These are phyloP conservation scores for Scedosporium apiospermum DNA, from an alignment of 2,329 filamentous ascomycete species.

Conservation along the genomic window DNA sequence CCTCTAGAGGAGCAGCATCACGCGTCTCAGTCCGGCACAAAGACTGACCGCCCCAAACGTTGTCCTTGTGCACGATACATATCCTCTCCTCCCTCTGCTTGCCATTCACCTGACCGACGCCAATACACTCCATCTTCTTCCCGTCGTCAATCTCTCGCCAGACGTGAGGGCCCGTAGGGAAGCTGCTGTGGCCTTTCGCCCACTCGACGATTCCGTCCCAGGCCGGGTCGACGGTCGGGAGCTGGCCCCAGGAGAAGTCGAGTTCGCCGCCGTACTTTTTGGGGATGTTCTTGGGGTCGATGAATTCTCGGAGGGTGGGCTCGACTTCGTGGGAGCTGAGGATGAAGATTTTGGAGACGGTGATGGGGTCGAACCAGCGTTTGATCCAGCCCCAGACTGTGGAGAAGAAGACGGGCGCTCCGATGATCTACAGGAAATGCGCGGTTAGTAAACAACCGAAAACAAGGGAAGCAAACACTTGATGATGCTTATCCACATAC, in stretches of 20 bases:
- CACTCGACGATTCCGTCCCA: conserved; percentile 41
- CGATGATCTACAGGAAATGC: conserved; percentile 59
- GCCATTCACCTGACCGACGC: conserved; percentile 38
- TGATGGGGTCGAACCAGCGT: conserved; percentile 90
- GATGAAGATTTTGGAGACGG: conserved; percentile 94
- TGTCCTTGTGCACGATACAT: conserved; percentile 36
- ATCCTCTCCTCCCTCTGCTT: conserved; percentile 35
- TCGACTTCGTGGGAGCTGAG: conserved; percentile 64
- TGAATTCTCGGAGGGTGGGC: conserved; percentile 68
- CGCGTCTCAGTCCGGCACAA: conserved; percentile 4
- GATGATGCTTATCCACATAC: conserved; percentile 3
- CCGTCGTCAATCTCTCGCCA: conserved; percentile 43
- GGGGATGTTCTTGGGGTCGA: conserved; percentile 75
- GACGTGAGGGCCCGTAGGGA: conserved; percentile 47
- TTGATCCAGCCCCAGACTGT: conserved; percentile 95
- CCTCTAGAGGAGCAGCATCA: conserved; percentile 4
- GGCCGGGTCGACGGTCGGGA: conserved; percentile 60
- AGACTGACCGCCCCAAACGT: conserved; percentile 16
- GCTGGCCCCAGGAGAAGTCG: conserved; percentile 70
- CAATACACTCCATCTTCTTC: conserved; percentile 40
- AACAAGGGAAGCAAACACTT: background rate
- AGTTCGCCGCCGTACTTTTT: conserved; percentile 83
- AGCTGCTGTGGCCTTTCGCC: conserved; percentile 40
- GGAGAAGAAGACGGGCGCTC: conserved; percentile 82
- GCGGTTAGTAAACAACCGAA: conserved; percentile 14